These are phyloP conservation scores for Balamuthia mandrillaris DNA, from an alignment of 208 protist species.

Conservation along the genomic window DNA sequence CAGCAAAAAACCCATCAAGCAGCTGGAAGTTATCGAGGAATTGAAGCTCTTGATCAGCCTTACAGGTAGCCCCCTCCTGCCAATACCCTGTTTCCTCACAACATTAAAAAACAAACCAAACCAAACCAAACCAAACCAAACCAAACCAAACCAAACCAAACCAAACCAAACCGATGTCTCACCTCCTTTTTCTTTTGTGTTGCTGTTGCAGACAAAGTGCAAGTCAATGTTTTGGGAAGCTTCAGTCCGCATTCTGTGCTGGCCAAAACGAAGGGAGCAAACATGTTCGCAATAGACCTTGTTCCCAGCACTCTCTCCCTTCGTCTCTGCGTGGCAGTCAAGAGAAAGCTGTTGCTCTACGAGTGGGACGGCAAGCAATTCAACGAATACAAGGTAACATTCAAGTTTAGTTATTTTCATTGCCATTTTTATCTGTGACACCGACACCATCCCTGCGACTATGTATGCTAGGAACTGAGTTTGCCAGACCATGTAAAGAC, in stretches of 20 bases:
- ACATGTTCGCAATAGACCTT: slow-evolving; percentile 34
- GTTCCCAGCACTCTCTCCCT: neutral
- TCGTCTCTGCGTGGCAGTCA: slow-evolving; percentile 47
- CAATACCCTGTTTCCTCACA: too few relatives aligned
- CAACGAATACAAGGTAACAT: slow-evolving; percentile 43
- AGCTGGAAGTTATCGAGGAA: neutral
- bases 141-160: too few relatives aligned
- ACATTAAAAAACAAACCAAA: too few relatives aligned
- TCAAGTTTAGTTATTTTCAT: neutral
- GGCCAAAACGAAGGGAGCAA: neutral
- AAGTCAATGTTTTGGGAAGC: neutral
- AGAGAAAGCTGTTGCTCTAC: slow-evolving; percentile 53
- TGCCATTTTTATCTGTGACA: slow-evolving; percentile 13
- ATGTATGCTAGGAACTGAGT: slow-evolving; percentile 21
- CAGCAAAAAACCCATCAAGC: slow-evolving; percentile 5
- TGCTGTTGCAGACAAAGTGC: neutral
- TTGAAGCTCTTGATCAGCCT: slow-evolving; percentile 13
- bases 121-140: too few relatives aligned
- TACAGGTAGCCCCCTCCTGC: neutral
- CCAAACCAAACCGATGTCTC: too few relatives aligned
- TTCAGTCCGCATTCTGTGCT: neutral
- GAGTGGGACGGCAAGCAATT: slow-evolving; percentile 49
- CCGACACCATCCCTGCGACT: slow-evolving; percentile 7
- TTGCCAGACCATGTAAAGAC: slow-evolving; percentile 18
- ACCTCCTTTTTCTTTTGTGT: too few relatives aligned